Conservation (phyloP, 805 yeast species). For the Cyberlindnera mycetangii region DNA sequence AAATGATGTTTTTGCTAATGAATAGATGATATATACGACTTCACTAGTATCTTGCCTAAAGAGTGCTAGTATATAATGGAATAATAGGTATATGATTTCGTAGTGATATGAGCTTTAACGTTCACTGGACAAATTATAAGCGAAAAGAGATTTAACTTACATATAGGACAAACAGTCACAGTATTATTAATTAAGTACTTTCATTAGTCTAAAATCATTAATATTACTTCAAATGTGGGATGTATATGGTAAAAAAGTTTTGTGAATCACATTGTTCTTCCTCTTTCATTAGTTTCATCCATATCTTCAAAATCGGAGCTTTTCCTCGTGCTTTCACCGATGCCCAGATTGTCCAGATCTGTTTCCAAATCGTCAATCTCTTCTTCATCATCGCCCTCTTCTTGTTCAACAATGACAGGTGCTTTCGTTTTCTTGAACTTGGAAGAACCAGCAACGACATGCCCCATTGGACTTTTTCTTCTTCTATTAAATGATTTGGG, state of each 20-base stretch:
- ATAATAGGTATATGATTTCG: no score
- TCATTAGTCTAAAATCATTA: no score
- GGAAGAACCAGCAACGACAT: conserved; percentile 19
- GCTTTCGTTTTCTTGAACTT: conserved; percentile 19
- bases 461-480: conserved; percentile 29
- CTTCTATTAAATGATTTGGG: conserved; percentile 23
- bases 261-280: conserved; percentile 10
- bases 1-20: not conserved
- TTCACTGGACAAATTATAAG: no score
- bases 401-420: conserved; percentile 26
- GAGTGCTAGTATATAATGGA: no score
- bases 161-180: no score
- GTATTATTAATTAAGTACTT: no score
- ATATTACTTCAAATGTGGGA: no score
- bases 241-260: not conserved
- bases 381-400: conserved; percentile 16
- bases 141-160: no score
- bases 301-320: conserved; percentile 27
- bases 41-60: no score
- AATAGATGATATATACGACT: not conserved
- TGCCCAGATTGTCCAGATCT: conserved; percentile 22
- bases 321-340: conserved; percentile 23
- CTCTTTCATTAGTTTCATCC: conserved; percentile 17
- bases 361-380: conserved; percentile 21
- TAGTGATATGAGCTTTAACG: no score